phyloP scores from a whole-genome alignment of 306 rosid genomes.

The Oxytropis ochrocephala region DNA sequence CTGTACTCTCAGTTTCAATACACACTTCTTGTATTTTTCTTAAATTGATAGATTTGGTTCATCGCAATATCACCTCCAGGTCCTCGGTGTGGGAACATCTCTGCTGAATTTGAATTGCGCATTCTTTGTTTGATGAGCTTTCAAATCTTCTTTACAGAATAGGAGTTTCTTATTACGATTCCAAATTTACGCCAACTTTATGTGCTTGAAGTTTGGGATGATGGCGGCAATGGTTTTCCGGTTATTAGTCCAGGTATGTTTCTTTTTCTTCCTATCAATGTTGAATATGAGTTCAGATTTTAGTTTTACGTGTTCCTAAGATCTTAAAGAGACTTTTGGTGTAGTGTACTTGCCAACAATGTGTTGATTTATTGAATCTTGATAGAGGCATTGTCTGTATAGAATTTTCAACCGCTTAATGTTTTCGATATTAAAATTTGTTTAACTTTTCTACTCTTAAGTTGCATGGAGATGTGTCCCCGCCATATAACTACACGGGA shows the following conservation, averaged over 20 bases:
- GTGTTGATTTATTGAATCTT: no score
- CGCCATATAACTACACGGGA: no score
- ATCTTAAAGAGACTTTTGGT: no score
- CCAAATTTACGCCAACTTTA: constrained; percentile 80
- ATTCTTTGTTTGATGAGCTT: constrained; percentile 14
- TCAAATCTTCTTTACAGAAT: constrained; percentile 47
- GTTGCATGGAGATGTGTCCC: no score
- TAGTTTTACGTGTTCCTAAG: constrained; percentile 18
- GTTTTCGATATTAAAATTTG: no score
- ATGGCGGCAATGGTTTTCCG: constrained; percentile 68
- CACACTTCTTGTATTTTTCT: background rate
- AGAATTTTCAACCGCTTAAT: no score
- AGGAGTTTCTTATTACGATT: no score
- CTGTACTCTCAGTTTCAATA: no score
- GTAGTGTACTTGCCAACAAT: no score
- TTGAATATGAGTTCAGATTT: constrained; percentile 14
- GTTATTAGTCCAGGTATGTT: constrained; percentile 72
- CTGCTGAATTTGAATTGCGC: background rate
- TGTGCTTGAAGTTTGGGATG: constrained; percentile 97
- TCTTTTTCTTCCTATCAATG: constrained; percentile 24
- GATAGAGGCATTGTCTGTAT: no score
- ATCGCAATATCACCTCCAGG: background rate
- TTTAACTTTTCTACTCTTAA: no score
- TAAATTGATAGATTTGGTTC: constrained; percentile 9
- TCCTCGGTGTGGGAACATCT: background rate